Percentiles rank a stretch among this genome's conserved stretches.
Conservation (phyloP, 169 alveolate genomes). For the Cytauxzoon felis region DNA sequence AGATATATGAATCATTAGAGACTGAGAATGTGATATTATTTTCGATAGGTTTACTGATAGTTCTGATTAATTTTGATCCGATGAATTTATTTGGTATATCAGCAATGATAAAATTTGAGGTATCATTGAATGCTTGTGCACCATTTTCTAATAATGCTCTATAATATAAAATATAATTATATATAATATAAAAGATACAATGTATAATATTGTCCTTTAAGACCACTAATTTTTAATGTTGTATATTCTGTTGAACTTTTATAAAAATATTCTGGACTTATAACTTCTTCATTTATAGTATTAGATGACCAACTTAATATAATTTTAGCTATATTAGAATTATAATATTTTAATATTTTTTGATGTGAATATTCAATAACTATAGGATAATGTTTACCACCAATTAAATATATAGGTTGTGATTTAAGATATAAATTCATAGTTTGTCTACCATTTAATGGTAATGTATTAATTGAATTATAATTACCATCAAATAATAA, state of each 20-base stretch:
- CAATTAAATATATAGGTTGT: constrained; percentile 65
- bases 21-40: constrained; percentile 18
- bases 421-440: constrained; percentile 66
- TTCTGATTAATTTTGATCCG: constrained; percentile 48
- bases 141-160: constrained; percentile 80
- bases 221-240: constrained; percentile 76
- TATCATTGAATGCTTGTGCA: constrained; percentile 77
- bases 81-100: constrained; percentile 75
- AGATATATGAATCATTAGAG: constrained; percentile 46
- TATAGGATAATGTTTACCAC: constrained; percentile 78
- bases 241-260: constrained; percentile 71
- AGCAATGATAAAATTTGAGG: constrained; percentile 67
- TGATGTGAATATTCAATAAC: constrained; percentile 78
- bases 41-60: constrained; percentile 23
- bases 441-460: constrained; percentile 72
- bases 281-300: constrained; percentile 70
- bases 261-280: constrained; percentile 74
- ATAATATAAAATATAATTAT: background rate
- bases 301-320: constrained; percentile 77
- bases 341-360: constrained; percentile 69
- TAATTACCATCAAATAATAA: constrained; percentile 59
- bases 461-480: constrained; percentile 59
- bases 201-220: constrained; percentile 77
- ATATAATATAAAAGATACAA: constrained; percentile 21
- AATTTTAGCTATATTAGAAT: constrained; percentile 62